Percentiles rank a stretch among this genome's conserved stretches.
phyloP scores from a whole-genome alignment of 2,329 filamentous ascomycete species.

The Colletotrichum lini region DNA sequence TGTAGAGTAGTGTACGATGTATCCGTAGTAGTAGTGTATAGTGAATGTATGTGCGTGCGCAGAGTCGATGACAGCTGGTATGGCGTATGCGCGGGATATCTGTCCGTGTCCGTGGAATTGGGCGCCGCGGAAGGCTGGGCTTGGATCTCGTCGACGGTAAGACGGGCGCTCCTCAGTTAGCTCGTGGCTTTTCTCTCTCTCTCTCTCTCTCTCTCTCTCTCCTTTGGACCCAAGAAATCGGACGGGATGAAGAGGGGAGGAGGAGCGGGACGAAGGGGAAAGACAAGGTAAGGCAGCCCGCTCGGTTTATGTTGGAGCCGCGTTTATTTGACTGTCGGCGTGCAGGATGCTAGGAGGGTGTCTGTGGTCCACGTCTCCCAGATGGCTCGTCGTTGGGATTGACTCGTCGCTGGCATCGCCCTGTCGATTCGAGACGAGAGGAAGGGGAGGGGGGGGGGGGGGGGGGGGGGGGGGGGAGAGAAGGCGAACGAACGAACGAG shows the following conservation, averaged over 20 bases:
- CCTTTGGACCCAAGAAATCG: constrained; percentile 26
- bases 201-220: constrained; percentile 15
- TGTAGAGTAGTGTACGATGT: too few species aligned
- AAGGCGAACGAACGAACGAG: neutral
- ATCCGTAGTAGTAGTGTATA: too few species aligned
- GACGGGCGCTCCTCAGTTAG: constrained; percentile 8
- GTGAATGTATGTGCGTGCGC: neutral
- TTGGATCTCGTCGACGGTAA: constrained; percentile 21
- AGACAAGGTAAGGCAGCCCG: constrained; percentile 7
- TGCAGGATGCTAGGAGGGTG: neutral
- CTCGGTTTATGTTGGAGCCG: constrained; percentile 21
- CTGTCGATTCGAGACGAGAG: constrained; percentile 18
- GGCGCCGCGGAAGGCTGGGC: constrained; percentile 26
- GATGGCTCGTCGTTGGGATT: constrained; percentile 3
- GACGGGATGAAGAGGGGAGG: constrained; percentile 30
- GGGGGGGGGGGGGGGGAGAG: neutral
- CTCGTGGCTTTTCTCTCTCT: neutral
- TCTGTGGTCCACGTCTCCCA: constrained; percentile 1
- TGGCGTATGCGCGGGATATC: neutral
- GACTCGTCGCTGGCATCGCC: constrained; percentile 29
- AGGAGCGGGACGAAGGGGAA: neutral
- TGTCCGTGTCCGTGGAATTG: constrained; percentile 16
- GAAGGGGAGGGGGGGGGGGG: neutral
- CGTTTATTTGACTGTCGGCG: constrained; percentile 17
- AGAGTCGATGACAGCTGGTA: neutral